phyloP scores from a whole-genome alignment of 148 eudicot genomes.

The Silene uniflora region DNA sequence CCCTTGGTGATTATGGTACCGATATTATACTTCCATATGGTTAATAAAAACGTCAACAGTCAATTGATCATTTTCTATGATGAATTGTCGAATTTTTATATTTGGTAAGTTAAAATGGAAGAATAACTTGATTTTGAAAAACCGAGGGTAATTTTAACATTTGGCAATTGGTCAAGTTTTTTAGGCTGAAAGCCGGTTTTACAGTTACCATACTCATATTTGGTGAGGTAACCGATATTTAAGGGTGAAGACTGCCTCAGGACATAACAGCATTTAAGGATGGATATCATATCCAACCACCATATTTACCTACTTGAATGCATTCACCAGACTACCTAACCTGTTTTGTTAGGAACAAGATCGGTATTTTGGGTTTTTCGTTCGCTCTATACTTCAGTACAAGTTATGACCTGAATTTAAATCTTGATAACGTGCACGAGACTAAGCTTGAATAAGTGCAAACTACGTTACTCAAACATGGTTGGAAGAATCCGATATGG shows the following conservation, averaged over 20 bases:
- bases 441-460: background rate
- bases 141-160: background rate
- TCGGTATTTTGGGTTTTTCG: background rate
- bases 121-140: background rate
- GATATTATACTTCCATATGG: too few relatives aligned
- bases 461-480: too few relatives aligned
- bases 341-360: background rate
- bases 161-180: too few relatives aligned
- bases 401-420: background rate
- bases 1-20: too few relatives aligned
- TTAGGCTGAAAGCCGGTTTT: too few relatives aligned
- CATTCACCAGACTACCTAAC: conserved; percentile 4
- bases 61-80: too few relatives aligned
- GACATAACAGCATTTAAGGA: background rate
- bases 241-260: background rate
- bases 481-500: too few relatives aligned
- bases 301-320: conserved; percentile 11
- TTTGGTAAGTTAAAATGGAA: background rate
- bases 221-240: background rate
- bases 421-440: background rate
- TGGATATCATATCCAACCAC: conserved; percentile 17
- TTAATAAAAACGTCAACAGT: too few relatives aligned
- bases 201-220: background rate
- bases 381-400: background rate
- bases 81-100: background rate